Conservation (phyloP, 164 flowering plant species). For the Dillenia turbinata region DNA sequence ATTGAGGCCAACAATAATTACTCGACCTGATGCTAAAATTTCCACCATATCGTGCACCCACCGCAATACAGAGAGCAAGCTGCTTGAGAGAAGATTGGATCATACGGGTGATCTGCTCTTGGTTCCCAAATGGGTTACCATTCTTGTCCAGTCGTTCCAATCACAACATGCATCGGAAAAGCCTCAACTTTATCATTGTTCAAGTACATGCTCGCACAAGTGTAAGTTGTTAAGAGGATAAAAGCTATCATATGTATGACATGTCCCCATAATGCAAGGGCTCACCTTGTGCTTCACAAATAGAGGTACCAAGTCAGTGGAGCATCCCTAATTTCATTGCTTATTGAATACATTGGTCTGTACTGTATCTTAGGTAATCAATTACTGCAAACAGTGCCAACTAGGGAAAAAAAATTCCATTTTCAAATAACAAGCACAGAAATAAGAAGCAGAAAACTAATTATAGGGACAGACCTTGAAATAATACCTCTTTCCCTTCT, state of each 20-base stretch:
- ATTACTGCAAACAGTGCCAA: slow-evolving; percentile 40
- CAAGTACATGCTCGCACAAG: slow-evolving; percentile 52
- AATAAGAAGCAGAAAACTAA: not conserved
- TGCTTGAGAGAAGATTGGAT: slow-evolving; percentile 82
- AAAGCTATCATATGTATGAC: slow-evolving; percentile 89
- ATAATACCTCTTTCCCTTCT: slow-evolving; percentile 61
- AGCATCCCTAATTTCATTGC: slow-evolving; percentile 55
- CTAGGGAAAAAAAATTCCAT: slow-evolving; percentile 73
- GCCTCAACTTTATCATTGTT: slow-evolving; percentile 21
- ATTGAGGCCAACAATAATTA: slow-evolving; percentile 8
- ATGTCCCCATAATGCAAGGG: slow-evolving; percentile 93
- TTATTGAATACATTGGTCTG: slow-evolving; percentile 97
- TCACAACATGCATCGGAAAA: slow-evolving; percentile 79
- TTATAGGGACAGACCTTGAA: slow-evolving; percentile 42
- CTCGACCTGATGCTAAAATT: slow-evolving; percentile 61
- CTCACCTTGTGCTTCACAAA: slow-evolving; percentile 75
- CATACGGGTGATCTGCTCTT: slow-evolving; percentile 55
- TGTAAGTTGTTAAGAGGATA: slow-evolving; percentile 80
- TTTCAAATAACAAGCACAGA: slow-evolving; percentile 20
- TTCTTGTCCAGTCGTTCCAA: slow-evolving; percentile 97
- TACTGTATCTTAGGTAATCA: slow-evolving; percentile 82
- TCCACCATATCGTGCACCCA: slow-evolving; percentile 79
- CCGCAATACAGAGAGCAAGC: slow-evolving; percentile 67
- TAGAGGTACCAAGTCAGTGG: slow-evolving; percentile 72
- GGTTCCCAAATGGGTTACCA: slow-evolving; percentile 93